Base-by-base conservation (phyloP, 148 eudicot genomes). In the Silene conica region DNA sequence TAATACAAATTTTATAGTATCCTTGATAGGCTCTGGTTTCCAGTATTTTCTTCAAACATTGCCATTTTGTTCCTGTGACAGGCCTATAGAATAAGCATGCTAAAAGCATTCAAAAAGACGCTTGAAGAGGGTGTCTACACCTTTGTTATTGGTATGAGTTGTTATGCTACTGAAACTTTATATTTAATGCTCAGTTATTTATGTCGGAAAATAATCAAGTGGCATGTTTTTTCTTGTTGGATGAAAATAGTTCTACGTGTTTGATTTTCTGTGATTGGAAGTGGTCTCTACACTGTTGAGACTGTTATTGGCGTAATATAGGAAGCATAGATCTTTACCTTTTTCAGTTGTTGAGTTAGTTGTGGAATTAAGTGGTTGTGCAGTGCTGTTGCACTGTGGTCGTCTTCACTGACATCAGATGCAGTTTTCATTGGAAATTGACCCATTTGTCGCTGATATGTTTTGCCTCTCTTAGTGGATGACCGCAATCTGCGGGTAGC, bases 401-500 rank as follows among this genome's bases (percentile, higher is more conserved):
- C 85, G 88, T 83, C 83, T 91, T 84, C 83, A 82, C 89, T 92
- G 85, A 95, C 87, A 69, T 86, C 90, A 82, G 88, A 88, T 95
- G 96, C 99, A 89, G 99, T 92, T 92, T 75, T 86, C 80, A 84
- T 90, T 86, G 97, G 90, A 83, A 81, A 95, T 95, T 95, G 92
- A 95, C 94, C 89, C 88, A 83, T 87, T 92, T 95, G 89, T 87
- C 82, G 96, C 90, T 94, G 96, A 89, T 95, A 88, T 90, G 86
- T 94, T 84, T 88, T 94, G 90, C 96, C 78, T 92, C 81, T 89
- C 92, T 89, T 95, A 95, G 99, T 95, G 99, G 99, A 95, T 95
- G 99, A 95, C 99, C 99, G 99, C 99, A 95, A 95, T 95, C 99
- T 95, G 99, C 99, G 99, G 99, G 96, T 95, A 86, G 99, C 99